Percentiles rank a stretch among this genome's conserved stretches.
phyloP scores from a whole-genome alignment of 2,329 filamentous ascomycete species.

The Colletotrichum sp. region DNA sequence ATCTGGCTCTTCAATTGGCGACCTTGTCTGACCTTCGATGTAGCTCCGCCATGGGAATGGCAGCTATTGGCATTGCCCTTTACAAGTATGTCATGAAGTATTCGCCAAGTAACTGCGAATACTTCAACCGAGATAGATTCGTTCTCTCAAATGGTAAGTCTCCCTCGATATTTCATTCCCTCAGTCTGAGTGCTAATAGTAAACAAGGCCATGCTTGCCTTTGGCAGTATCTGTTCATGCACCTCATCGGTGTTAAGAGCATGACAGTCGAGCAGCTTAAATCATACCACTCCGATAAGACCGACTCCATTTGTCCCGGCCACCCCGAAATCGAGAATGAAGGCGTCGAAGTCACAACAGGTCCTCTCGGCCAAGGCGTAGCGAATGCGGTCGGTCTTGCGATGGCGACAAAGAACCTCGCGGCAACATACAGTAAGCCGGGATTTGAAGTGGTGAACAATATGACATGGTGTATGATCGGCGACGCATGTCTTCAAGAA shows the following conservation, averaged over 20 bases:
- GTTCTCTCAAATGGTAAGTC: conserved; percentile 60
- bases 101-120: conserved; percentile 56
- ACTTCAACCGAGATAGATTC: conserved; percentile 68
- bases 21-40: background rate
- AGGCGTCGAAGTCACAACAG: conserved; percentile 64
- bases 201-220: conserved; percentile 50
- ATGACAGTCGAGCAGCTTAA: conserved; percentile 64
- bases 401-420: conserved; percentile 61
- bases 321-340: conserved; percentile 64
- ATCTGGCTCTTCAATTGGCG: no score
- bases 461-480: conserved; percentile 61
- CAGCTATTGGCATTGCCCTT: conserved; percentile 62
- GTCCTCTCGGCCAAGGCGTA: conserved; percentile 63
- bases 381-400: conserved; percentile 65
- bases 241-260: conserved; percentile 56
- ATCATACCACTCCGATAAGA: conserved; percentile 50
- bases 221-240: conserved; percentile 58
- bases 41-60: conserved; percentile 62
- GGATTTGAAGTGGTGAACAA: conserved; percentile 53
- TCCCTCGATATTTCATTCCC: rapidly evolving
- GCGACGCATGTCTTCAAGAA: conserved; percentile 64
- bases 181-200: rapidly evolving
- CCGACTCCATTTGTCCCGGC: conserved; percentile 56
- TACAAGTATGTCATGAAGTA: conserved; percentile 70
- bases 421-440: conserved; percentile 57